These are phyloP conservation scores for Stagonosporopsis chrysanthemi DNA, from an alignment of 2,329 filamentous ascomycete genomes.

Conservation along the genomic window DNA sequence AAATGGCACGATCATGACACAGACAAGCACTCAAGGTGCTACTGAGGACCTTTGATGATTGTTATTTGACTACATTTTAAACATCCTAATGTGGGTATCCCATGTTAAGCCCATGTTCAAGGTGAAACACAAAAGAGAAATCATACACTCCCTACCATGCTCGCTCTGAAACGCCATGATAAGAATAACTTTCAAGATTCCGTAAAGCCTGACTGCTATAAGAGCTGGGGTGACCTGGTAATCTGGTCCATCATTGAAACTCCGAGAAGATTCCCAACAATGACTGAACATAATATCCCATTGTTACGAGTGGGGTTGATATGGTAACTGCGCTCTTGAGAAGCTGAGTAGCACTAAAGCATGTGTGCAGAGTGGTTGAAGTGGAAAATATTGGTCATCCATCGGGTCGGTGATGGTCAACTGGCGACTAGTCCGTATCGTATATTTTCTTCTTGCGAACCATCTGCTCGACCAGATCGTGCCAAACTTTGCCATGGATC, in stretches of 20 bases:
- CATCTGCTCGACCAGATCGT: slow-evolving; percentile 46
- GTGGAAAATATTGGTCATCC: not conserved
- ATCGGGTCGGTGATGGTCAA: not conserved
- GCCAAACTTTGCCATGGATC: slow-evolving; percentile 42
- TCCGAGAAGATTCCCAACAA: not conserved
- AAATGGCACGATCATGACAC: not conserved
- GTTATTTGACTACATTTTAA: not conserved
- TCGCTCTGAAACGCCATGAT: not conserved
- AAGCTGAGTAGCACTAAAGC: not conserved
- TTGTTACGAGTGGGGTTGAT: not conserved
- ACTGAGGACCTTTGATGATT: not conserved
- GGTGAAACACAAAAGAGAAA: not conserved
- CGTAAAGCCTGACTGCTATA: not conserved
- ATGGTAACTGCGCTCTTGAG: too few relatives aligned
- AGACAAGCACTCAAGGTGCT: not conserved
- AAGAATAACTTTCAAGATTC: not conserved
- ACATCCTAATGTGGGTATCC: not conserved
- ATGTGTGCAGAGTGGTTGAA: not conserved
- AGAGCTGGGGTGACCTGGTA: not conserved
- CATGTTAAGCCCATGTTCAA: not conserved
- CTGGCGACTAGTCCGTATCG: slow-evolving; percentile 8
- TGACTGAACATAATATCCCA: not conserved
- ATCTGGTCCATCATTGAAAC: not conserved
- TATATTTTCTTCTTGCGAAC: slow-evolving; percentile 50
- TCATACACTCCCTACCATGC: not conserved